Conservation (phyloP, 129 eudicot genomes). For the Cynara cardunculus region DNA sequence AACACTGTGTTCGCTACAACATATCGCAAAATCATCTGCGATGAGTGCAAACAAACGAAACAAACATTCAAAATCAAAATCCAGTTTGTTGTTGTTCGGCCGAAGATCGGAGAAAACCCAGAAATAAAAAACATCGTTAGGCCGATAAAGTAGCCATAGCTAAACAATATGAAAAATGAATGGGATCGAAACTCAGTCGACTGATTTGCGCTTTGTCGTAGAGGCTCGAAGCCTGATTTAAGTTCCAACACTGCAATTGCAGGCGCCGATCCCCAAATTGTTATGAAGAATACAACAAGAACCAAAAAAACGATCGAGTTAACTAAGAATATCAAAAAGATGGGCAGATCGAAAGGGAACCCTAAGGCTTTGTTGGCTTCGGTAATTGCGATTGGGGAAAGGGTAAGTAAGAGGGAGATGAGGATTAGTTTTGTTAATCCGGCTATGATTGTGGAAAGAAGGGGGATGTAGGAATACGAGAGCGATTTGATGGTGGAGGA, state of each 20-base stretch:
- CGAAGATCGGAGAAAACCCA: neutral
- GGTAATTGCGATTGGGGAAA: neutral
- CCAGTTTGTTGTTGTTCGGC: constrained; percentile 11
- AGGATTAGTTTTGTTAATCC: neutral
- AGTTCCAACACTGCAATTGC: constrained; percentile 50
- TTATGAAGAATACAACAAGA: constrained; percentile 10
- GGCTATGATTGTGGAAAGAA: constrained; percentile 31
- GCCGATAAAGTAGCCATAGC: constrained; percentile 22
- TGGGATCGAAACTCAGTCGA: constrained; percentile 37
- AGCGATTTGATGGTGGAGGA: constrained; percentile 39
- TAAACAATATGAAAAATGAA: constrained; percentile 22
- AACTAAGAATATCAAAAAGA: neutral
- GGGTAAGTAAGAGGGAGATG: neutral
- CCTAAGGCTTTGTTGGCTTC: constrained; percentile 11
- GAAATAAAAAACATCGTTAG: constrained; percentile 9
- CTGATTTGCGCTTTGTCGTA: constrained; percentile 43
- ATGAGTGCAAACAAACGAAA: constrained; percentile 19
- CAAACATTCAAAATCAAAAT: constrained; percentile 28
- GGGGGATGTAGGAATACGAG: constrained; percentile 25
- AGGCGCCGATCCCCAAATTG: constrained; percentile 37
- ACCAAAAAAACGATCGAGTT: neutral
- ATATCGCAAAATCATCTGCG: constrained; percentile 8
- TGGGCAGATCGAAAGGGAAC: constrained; percentile 5
- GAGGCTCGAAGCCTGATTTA: constrained; percentile 49
- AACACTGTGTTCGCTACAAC: constrained; percentile 52